Percentiles rank a stretch among this genome's conserved stretches.
These are phyloP conservation scores for sorghum (Sorghum bicolor) DNA, from an alignment of 176 grass and related monocot species.

Conservation along the genomic window Sorghum_bicolor_NCBIv3 NC_012878.2:56974001-56974500, in stretches of 20 bases:
- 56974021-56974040: background rate
- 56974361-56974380: conserved; percentile 20
- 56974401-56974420: no score
- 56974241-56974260: background rate
- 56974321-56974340: conserved; percentile 33
- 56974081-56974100: background rate
- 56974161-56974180: conserved; percentile 36
- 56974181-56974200: conserved; percentile 42
- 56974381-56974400: conserved; percentile 11
- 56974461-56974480: no score
- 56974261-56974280: conserved; percentile 1
- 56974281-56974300: conserved; percentile 1
- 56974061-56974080: background rate
- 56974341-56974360: conserved; percentile 41
- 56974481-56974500: no score
- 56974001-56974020: conserved; percentile 6
- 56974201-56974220: conserved; percentile 32
- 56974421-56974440: no score
- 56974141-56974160: background rate
- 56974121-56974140: background rate
- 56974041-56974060: background rate
- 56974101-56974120: background rate
- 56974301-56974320: no score
- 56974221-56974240: conserved; percentile 5
- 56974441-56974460: no score